Conservation (phyloP, 495 filamentous ascomycete species). For the Penicillium turbatum region DNA sequence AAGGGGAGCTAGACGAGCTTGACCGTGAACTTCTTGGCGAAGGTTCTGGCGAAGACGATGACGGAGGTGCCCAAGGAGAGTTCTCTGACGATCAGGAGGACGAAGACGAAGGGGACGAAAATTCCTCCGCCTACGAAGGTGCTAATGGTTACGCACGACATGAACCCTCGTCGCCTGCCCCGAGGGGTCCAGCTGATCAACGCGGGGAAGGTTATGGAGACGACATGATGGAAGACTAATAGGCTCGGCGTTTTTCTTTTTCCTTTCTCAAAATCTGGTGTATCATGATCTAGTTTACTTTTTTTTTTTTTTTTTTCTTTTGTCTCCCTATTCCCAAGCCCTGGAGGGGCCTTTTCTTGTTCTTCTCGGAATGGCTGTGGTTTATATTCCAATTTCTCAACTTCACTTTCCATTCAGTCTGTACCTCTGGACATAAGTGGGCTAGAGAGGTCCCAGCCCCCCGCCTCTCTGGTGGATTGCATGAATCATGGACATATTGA, state of each 20-base stretch:
- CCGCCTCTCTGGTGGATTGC: not conserved
- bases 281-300: conserved; percentile 12
- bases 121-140: conserved; percentile 40
- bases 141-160: conserved; percentile 39
- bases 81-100: conserved; percentile 29
- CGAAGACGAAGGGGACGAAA: conserved; percentile 38
- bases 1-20: conserved; percentile 49
- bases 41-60: conserved; percentile 43
- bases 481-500: not conserved
- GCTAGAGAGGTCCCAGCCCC: not conserved
- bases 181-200: conserved; percentile 11
- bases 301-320: not conserved
- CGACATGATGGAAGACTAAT: conserved; percentile 34
- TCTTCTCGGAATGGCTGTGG: not conserved
- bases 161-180: conserved; percentile 34
- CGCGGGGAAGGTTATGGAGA: conserved; percentile 25
- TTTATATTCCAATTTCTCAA: not conserved
- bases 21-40: conserved; percentile 51
- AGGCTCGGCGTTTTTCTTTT: conserved; percentile 9
- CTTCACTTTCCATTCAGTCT: not conserved
- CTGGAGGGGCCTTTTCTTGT: not conserved
- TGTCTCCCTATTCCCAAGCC: not conserved
- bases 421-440: not conserved
- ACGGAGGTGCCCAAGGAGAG: conserved; percentile 18
- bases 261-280: not conserved